A percentile compares a stretch with the other conserved stretches of the same genome.
phyloP scores from a whole-genome alignment of 768 basidiomycete genomes.

The Hygrophorus pudorinus region DNA sequence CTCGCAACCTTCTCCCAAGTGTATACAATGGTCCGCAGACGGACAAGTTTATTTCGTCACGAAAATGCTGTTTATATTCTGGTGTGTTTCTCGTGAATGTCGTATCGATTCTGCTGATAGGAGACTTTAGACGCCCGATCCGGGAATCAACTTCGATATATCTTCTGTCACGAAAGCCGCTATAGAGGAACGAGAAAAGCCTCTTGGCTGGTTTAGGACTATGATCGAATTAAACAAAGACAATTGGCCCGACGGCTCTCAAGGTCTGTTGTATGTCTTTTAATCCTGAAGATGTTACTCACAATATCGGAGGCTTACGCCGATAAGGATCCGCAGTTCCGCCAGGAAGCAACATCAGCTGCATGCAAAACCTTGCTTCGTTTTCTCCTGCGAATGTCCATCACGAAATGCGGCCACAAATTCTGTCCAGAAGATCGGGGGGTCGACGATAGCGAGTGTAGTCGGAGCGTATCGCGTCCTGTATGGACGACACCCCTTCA shows the following conservation, averaged over 20 bases:
- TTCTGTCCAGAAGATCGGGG: constrained; percentile 39
- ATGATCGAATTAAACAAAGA: constrained; percentile 53
- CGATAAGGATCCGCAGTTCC: constrained; percentile 27
- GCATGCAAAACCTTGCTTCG: constrained; percentile 32
- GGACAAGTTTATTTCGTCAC: constrained; percentile 64
- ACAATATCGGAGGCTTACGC: no score
- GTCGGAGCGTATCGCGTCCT: constrained; percentile 31
- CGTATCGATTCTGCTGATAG: constrained; percentile 4
- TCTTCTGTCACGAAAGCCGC: constrained; percentile 39
- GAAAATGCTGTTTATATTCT: constrained; percentile 59
- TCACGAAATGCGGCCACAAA: constrained; percentile 26
- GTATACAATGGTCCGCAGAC: constrained; percentile 67
- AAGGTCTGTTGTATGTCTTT: constrained; percentile 23
- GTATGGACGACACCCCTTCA: constrained; percentile 32
- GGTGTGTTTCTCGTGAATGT: constrained; percentile 28
- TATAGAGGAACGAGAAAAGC: constrained; percentile 21
- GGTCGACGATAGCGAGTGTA: constrained; percentile 33
- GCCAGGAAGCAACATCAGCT: constrained; percentile 32
- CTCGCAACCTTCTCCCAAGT: constrained; percentile 46
- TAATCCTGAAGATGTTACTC: neutral
- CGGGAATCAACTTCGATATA: constrained; percentile 57
- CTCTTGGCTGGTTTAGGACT: constrained; percentile 61
- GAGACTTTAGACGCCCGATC: constrained; percentile 54
- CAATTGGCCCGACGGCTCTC: constrained; percentile 40
- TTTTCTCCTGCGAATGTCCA: constrained; percentile 21